These are phyloP conservation scores for Termitomyces sp. DNA, from an alignment of 768 basidiomycete species.

Conservation along the genomic window DNA sequence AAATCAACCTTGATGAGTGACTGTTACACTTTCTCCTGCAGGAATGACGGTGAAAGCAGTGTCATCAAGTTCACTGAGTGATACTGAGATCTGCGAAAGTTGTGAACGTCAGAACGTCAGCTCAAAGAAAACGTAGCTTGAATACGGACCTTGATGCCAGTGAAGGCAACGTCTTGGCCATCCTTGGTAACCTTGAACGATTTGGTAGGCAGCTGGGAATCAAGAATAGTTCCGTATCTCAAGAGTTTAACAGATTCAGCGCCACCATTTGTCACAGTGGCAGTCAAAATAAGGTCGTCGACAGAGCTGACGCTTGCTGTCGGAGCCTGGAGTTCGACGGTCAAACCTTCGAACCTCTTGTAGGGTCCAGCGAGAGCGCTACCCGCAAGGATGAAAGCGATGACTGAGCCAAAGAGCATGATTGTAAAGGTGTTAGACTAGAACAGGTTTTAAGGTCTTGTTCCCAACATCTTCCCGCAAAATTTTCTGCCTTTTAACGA, in stretches of 20 bases:
- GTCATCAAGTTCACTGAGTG: conserved; percentile 31
- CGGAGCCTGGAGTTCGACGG: conserved; percentile 25
- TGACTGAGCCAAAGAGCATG: conserved; percentile 25
- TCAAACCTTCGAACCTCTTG: conserved; percentile 26
- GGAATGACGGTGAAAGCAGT: conserved; percentile 33
- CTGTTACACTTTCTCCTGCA: conserved; percentile 34
- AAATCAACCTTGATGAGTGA: conserved; percentile 31
- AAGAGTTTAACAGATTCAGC: conserved; percentile 35
- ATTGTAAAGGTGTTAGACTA: neutral
- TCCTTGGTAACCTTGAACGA: conserved; percentile 39
- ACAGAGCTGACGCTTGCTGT: conserved; percentile 28
- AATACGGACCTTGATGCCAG: conserved; percentile 33
- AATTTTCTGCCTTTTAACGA: neutral
- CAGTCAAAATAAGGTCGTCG: conserved; percentile 34
- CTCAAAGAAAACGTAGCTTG: neutral
- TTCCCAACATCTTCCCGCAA: neutral
- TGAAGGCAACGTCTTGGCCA: conserved; percentile 33
- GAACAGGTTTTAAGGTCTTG: neutral
- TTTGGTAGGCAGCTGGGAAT: conserved; percentile 35
- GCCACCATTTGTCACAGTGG: conserved; percentile 36
- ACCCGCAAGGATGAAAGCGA: conserved; percentile 23
- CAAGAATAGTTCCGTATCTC: conserved; percentile 43
- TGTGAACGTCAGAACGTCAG: neutral
- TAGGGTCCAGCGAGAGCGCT: conserved; percentile 25
- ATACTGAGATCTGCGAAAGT: conserved; percentile 28